Evolutionary conservation across 305 asterid species (phyloP).

Genomic region (Ruellia speciosa): DNA sequence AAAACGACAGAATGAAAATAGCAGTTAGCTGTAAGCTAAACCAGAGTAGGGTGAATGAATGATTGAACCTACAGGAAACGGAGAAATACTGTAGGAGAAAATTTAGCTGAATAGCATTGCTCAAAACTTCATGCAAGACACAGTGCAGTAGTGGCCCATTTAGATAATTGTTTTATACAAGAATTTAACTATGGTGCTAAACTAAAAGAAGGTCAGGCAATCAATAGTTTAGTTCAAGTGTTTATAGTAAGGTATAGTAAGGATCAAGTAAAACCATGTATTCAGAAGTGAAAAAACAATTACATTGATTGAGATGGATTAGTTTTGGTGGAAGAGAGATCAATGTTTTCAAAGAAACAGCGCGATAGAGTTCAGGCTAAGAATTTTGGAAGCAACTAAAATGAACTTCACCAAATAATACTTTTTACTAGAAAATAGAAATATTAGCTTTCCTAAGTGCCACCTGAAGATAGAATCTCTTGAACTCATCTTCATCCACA

Average conservation of each 20-base stretch:
- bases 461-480: constrained; percentile 98
- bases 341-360: too few species aligned
- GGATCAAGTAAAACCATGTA: constrained; percentile 10
- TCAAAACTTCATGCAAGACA: background rate
- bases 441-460: constrained; percentile 18
- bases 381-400: constrained; percentile 15
- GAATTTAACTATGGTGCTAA: too few species aligned
- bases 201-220: background rate
- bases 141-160: background rate
- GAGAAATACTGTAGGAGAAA: background rate
- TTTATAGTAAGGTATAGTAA: constrained; percentile 3
- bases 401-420: constrained; percentile 10
- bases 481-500: constrained; percentile 86
- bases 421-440: constrained; percentile 19
- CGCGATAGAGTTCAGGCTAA: too few species aligned
- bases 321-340: constrained; percentile 14
- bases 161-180: background rate
- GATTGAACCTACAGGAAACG: background rate
- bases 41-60: background rate
- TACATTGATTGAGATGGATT: constrained; percentile 17
- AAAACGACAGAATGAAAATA: background rate
- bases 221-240: constrained; percentile 10
- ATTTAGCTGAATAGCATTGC: constrained; percentile 6
- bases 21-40: too few species aligned
- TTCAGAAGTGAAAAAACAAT: constrained; percentile 14